Conservation (phyloP, 139 green algal genomes). For the Volvox reticuliferus region DNA sequence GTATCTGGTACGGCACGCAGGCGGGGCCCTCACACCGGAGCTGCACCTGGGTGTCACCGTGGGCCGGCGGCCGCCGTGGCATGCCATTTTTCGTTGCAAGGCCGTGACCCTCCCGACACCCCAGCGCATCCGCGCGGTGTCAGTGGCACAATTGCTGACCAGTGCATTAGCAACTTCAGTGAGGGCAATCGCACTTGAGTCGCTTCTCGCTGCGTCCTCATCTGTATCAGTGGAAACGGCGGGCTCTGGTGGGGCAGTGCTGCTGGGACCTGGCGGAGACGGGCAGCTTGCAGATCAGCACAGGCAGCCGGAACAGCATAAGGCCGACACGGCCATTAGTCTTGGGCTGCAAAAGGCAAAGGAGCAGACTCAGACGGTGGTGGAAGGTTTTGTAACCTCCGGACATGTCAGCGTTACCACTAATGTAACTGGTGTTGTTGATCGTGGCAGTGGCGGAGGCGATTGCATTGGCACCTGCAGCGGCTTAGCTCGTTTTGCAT, state of each 20-base stretch:
- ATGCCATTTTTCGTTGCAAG: background rate
- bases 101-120: background rate
- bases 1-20: background rate
- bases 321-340: too few species aligned
- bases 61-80: background rate
- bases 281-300: too few species aligned
- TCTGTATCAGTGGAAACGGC: background rate
- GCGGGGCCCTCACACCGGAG: background rate
- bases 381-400: too few species aligned
- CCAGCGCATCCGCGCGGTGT: background rate
- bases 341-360: too few species aligned
- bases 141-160: slow-evolving; percentile 24
- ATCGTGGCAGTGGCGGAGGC: too few species aligned
- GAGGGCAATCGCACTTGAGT: background rate
- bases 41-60: background rate
- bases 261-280: too few species aligned
- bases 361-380: too few species aligned
- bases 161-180: background rate
- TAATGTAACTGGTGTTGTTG: too few species aligned
- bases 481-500: background rate
- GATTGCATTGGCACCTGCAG: too few species aligned
- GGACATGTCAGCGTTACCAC: too few species aligned
- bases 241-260: too few species aligned
- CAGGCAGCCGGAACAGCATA: too few species aligned
- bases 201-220: background rate